A percentile compares a stretch with the other conserved stretches of the same genome.
phyloP scores from a whole-genome alignment of 495 filamentous ascomycete species.

The Neurospora terricola region DNA sequence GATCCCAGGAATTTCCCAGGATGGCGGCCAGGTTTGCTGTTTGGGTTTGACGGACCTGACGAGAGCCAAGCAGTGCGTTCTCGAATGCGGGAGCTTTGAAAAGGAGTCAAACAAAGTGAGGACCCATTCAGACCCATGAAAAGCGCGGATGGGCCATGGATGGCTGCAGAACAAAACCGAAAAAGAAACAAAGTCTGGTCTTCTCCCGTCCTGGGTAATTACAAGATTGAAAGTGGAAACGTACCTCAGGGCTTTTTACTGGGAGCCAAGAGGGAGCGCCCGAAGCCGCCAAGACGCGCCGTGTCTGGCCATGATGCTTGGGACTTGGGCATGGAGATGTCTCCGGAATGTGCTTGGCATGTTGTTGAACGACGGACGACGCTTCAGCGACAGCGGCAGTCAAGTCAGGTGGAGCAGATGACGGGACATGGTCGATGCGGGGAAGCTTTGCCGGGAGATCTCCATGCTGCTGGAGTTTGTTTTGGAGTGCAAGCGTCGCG shows the following conservation, averaged over 20 bases:
- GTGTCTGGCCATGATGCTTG: background rate
- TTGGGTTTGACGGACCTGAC: background rate
- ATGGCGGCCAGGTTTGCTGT: background rate
- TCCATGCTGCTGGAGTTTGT: background rate
- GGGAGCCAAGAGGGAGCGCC: background rate
- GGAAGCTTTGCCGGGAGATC: background rate
- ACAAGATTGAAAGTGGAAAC: background rate
- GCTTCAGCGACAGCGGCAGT: background rate
- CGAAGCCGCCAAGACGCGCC: background rate
- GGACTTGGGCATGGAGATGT: background rate
- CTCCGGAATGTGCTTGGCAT: background rate
- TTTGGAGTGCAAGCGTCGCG: background rate
- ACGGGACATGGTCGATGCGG: background rate
- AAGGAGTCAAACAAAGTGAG: background rate
- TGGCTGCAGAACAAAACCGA: background rate
- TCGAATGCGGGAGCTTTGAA: background rate
- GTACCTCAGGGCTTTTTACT: background rate
- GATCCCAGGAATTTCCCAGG: background rate
- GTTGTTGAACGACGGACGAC: background rate
- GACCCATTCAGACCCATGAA: background rate
- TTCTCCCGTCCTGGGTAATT: background rate
- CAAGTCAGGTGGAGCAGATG: background rate
- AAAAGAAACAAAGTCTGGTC: background rate
- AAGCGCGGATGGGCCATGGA: background rate
- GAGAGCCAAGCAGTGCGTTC: background rate